Conservation (phyloP, 805 yeast genomes). For the Sungouiella blattae region DNA sequence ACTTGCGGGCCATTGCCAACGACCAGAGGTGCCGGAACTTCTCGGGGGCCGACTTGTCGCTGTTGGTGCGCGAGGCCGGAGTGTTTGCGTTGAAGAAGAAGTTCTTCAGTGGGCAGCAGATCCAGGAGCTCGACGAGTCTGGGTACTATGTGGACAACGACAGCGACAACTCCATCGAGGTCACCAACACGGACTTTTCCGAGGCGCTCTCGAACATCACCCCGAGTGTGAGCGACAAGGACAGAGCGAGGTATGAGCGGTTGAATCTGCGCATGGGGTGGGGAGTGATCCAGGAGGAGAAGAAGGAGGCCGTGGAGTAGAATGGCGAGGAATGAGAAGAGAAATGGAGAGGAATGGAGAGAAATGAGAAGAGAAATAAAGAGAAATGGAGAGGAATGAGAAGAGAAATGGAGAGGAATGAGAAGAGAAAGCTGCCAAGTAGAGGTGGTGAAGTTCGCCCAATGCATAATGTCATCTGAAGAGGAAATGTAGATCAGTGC, state of each 20-base stretch:
- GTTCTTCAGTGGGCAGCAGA: conserved; percentile 48
- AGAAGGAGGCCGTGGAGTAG: conserved; percentile 4
- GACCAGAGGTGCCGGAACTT: conserved; percentile 84
- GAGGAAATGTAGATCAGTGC: no score
- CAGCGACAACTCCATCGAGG: conserved; percentile 42
- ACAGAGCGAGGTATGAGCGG: conserved; percentile 71
- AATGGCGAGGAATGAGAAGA: no score
- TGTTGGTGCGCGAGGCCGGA: conserved; percentile 91
- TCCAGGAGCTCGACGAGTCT: conserved; percentile 35
- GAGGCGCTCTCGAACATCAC: conserved; percentile 70
- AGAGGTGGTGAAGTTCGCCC: no score
- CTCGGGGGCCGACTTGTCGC: conserved; percentile 94
- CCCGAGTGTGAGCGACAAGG: conserved; percentile 88
- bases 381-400: no score
- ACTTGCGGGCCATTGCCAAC: conserved; percentile 57
- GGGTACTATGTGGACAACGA: conserved; percentile 33
- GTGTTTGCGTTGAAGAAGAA: conserved; percentile 77
- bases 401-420: no score
- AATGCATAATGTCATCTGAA: no score
- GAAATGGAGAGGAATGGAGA: no score
- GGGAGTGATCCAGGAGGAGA: conserved; percentile 42
- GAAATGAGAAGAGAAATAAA: no score
- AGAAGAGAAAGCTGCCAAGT: no score
- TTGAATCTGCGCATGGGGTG: conserved; percentile 74
- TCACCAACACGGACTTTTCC: conserved; percentile 64